Base-by-base conservation (phyloP, 768 basidiomycete genomes). In the Termitomyces sp. region DNA sequence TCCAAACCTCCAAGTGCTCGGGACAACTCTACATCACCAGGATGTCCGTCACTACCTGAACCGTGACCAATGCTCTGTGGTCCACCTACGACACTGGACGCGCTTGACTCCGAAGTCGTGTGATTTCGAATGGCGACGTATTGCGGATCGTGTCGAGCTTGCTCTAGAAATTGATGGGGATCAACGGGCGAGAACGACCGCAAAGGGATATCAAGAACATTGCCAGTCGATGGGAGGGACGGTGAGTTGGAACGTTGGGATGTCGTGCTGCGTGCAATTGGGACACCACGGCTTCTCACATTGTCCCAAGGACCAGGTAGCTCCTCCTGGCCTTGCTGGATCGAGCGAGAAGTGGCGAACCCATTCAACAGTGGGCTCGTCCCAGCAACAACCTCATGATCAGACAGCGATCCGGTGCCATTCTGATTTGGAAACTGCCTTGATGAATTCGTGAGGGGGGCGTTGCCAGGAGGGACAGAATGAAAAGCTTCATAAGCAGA, bases 401-500 rank as follows among this genome's bases (percentile, higher is more conserved):
- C 63, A 30, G 49, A 59, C 37, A 66, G 37, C 17, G 64, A 2
- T n/a, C 56, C 63, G 12, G 56, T 58, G 38, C 66, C 66, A 40
- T 54, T 65, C n/a, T 68, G 49, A 26, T 62, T 67, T 3, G 76
- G 71, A 4, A 67, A 60, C 60, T 75, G 74, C 55, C 76, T 66
- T 17, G 77, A 75, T 1, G 55, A 50, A 1, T 54, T 52, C 30
- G 26, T 11, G 12, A 35, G 37, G 12, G 55, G 55, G 17, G 47
- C 61, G 7, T 58, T 54, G 5, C 63, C 71, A 28, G 75, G 40
- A 45, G 72, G 75, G 1, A 86, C 79, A 1, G 85, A 82, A 66
- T 91, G 86, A 74, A 92, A 94, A 1, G 89, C 86, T 64, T 94
- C 91, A 66, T 82, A 92, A 1, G 87, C 80, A 23, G 75, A 73